A percentile compares a stretch with the other conserved stretches of the same genome.
Conservation (phyloP, 305 asterid genomes). For the Fraxinus latifolia region DNA sequence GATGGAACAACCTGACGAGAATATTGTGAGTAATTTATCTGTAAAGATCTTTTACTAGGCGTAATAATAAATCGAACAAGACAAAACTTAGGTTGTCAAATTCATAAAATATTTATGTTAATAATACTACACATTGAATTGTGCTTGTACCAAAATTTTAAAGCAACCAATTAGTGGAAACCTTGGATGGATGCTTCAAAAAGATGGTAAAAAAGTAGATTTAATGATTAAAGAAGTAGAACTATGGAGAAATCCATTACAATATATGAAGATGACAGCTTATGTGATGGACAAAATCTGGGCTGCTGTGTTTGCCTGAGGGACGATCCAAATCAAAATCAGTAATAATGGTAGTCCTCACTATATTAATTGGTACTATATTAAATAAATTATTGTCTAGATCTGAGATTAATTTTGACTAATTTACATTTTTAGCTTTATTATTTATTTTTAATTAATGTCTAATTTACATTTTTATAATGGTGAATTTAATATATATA, state of each 20-base stretch:
- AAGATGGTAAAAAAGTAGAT: background rate
- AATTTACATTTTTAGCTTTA: too few relatives aligned
- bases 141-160: background rate
- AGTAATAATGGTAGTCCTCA: background rate
- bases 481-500: too few relatives aligned
- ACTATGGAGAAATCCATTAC: background rate
- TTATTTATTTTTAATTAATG: too few relatives aligned
- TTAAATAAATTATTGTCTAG: background rate
- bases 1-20: background rate
- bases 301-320: background rate
- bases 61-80: too few relatives aligned
- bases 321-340: background rate
- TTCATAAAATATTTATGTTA: background rate
- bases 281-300: background rate
- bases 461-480: too few relatives aligned
- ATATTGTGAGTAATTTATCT: background rate
- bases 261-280: background rate
- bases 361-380: background rate
- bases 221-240: background rate
- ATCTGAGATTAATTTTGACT: background rate
- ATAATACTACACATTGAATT: too few relatives aligned
- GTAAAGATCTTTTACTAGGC: background rate
- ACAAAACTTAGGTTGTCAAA: background rate
- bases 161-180: background rate
- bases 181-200: background rate